Base-by-base conservation (phyloP, 208 protist genomes). In the Leishmania lainsoni region DNA sequence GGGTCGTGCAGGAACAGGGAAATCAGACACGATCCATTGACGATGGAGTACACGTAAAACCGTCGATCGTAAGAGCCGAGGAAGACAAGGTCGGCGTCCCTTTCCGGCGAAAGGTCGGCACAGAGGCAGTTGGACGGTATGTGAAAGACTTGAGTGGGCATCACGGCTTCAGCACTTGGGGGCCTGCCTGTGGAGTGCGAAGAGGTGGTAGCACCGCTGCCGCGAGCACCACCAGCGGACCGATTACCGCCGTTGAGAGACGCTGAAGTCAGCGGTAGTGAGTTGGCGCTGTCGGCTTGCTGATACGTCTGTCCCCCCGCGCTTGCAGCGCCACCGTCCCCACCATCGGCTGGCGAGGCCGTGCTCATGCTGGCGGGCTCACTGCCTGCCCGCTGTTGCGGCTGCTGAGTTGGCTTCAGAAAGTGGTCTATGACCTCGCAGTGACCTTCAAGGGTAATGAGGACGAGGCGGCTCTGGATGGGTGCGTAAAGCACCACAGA, bases 371-470 rank as follows among this genome's bases (percentile, higher is more conserved):
- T 61, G 17, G 56, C 74, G 9, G 54, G 20, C 39, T 77, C 74
- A 29, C 56, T 35, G 56, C 65, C n/a, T 45, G 72, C 42, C 4
- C 35, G 73, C n/a, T 70, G 79, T 77, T 1, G 73, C 42, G 61
- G 79, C 75, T 1, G 51, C 22, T 9, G 54, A 12, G 51, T 45
- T 5, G 68, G 76, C 32, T 68, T 79, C 29, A 95, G 81, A 68
- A 98, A 96, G 70, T 90, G 76, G 56, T 97, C 92, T 6, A 90
- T 89, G 1, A 97, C 87, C 81, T 97, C 90, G 80, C 95, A 98
- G 78, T 95, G 93, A 0, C 95, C 95, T 68, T 98, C 95, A 39
- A 98, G 90, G 29, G 95, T 97, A 29, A 96, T 80, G 45, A 98
- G 61, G 49, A 98, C 88, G 14, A 98, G 87, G 14, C 89, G 83